Evolutionary conservation across 2,329 filamentous ascomycete species (phyloP).

Genomic region (Diaporthe humulicola): DNA sequence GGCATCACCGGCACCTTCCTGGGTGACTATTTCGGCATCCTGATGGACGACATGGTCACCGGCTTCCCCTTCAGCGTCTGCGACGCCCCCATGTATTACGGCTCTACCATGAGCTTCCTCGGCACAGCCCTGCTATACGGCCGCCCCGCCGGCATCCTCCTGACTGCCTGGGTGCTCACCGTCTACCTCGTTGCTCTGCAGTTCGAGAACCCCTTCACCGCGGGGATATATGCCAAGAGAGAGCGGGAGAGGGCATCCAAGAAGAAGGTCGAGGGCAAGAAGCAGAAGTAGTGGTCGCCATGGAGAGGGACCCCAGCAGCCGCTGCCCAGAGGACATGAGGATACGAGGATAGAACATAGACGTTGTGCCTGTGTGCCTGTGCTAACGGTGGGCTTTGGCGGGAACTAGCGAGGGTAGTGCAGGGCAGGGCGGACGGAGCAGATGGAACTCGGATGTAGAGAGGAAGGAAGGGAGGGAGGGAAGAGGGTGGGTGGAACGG

Average conservation of each 20-base stretch:
- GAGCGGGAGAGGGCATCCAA: slow-evolving; percentile 65
- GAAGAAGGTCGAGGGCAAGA: slow-evolving; percentile 54
- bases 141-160: slow-evolving; percentile 85
- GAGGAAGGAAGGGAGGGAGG: neutral
- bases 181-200: slow-evolving; percentile 85
- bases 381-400: neutral
- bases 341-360: too few species aligned
- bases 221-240: slow-evolving; percentile 90
- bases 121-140: slow-evolving; percentile 87
- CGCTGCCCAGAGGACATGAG: neutral
- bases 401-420: neutral
- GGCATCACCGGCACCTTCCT: slow-evolving; percentile 96
- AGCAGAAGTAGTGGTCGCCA: slow-evolving; percentile 57
- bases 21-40: slow-evolving; percentile 98
- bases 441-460: too few species aligned
- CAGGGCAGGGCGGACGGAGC: neutral
- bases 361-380: too few species aligned
- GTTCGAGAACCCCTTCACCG: slow-evolving; percentile 96
- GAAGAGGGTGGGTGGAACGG: too few species aligned
- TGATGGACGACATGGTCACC: slow-evolving; percentile 95
- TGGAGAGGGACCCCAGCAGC: neutral
- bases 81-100: slow-evolving; percentile 95
- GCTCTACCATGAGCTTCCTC: slow-evolving; percentile 91
- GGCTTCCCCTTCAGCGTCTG: slow-evolving; percentile 96
- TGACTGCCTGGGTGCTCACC: slow-evolving; percentile 81